Base-by-base conservation (phyloP, 257 asterid species). In the Nemophila menziesii region DNA sequence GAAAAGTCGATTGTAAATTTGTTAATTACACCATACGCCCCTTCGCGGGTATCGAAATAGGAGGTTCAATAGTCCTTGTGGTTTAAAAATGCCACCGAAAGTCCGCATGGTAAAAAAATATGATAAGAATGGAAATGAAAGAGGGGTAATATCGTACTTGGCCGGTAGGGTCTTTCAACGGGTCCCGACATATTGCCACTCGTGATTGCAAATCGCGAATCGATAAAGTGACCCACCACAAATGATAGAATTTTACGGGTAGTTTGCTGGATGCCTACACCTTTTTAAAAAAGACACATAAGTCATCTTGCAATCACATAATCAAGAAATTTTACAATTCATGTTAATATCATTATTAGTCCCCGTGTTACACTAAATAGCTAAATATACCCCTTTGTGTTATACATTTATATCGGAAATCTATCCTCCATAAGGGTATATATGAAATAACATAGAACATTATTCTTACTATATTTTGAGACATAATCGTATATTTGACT, bases 201-300 rank as follows among this genome's bases (percentile, higher is more conserved):
- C 36, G 2, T 29, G 36, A 29, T 29, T 1, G 36, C 36, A 29
- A 29, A 29, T 29, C 12, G 36, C 36, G 12, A 29, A 5, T 29
- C 12, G 36, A 29, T 29, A 7, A 29, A 1, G 7, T 2, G 36
- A 29, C n/a, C n/a, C 54, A 46, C 39, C 8, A 46, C 68, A 51
- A 64, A 11, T 10, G 36, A 2, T 29, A 29, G n/a, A 2, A 29
- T 29, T 29, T 17, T 42, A 10, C n/a, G 13, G n/a, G n/a, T n/a
- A 2, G 20, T 8, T 61, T 40, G 23, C 67, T 27, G 51, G 50
- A 24, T 55, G 48, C 65, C 60, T 71, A 46, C 61, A 55, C 67
- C 64, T 55, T 37, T 37, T 29, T n/a, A n/a, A n/a, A 29, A 29
- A 29, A 7, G 7, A 29, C 36, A 29, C 5, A 29, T n/a, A n/a